Conservation (phyloP, 805 yeast species). For the Yamadazyma insecticola region DNA sequence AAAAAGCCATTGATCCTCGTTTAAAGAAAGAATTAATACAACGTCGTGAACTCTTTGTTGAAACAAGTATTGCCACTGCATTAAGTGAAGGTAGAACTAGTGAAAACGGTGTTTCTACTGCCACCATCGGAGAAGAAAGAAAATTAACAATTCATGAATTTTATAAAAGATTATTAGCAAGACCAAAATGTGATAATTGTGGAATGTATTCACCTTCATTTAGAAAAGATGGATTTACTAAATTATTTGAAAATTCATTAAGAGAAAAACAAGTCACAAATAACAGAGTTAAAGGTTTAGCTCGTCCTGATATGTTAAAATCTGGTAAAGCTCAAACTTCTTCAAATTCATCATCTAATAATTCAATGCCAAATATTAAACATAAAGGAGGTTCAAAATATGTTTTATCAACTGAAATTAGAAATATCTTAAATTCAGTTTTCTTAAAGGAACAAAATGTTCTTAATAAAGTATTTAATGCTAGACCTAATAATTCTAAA, state of each 20-base stretch:
- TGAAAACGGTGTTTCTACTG: conserved; percentile 67
- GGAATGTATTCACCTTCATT: conserved; percentile 91
- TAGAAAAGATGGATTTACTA: conserved; percentile 92
- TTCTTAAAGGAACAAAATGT: conserved; percentile 70
- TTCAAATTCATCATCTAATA: conserved; percentile 10
- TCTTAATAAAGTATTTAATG: conserved; percentile 71
- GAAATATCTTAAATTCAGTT: conserved; percentile 69
- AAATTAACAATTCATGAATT: conserved; percentile 68
- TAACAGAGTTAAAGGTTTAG: conserved; percentile 77
- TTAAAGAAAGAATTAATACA: conserved; percentile 46
- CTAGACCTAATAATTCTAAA: conserved; percentile 59
- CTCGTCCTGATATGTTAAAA: conserved; percentile 64
- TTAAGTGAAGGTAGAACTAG: conserved; percentile 70
- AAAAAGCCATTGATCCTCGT: conserved; percentile 32
- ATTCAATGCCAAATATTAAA: conserved; percentile 46
- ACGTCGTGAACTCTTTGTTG: conserved; percentile 67
- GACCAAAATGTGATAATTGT: conserved; percentile 94
- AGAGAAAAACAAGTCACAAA: conserved; percentile 75
- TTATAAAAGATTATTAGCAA: conserved; percentile 63
- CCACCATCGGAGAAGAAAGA: conserved; percentile 84
- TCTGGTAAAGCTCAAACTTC: conserved; percentile 6
- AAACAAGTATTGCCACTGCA: conserved; percentile 66
- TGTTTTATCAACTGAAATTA: conserved; percentile 81
- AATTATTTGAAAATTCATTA: conserved; percentile 85
- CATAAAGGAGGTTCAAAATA: conserved; percentile 76